Percentiles rank a stretch among this genome's conserved stretches.
phyloP scores from a whole-genome alignment of 2,329 filamentous ascomycete genomes.

The Xylaria sp. region DNA sequence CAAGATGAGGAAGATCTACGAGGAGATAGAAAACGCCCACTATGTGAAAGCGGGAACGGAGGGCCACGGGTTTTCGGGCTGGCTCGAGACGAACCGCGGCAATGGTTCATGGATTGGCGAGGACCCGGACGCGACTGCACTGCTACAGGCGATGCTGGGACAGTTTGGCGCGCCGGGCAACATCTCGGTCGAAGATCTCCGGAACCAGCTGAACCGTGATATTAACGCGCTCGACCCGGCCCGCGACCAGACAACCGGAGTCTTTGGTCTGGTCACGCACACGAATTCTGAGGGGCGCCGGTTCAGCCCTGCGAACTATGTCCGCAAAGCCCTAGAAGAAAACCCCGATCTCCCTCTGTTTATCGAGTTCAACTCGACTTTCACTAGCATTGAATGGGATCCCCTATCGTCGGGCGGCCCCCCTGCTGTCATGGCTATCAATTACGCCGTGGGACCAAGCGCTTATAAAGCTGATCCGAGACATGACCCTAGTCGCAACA shows the following conservation, averaged over 20 bases:
- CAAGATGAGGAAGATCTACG: conserved; percentile 45
- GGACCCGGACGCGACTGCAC: conserved; percentile 34
- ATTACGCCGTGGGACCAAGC: conserved; percentile 40
- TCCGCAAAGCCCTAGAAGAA: conserved; percentile 38
- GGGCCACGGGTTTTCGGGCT: conserved; percentile 46
- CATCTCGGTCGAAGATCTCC: conserved; percentile 38
- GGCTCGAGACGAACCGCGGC: conserved; percentile 43
- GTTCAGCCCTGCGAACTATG: conserved; percentile 41
- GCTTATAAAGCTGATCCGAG: conserved; percentile 43
- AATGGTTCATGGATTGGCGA: conserved; percentile 38
- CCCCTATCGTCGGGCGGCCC: conserved; percentile 35
- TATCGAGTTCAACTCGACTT: conserved; percentile 36
- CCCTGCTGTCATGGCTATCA: conserved; percentile 41
- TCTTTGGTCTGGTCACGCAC: conserved; percentile 43
- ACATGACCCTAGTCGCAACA: conserved; percentile 41
- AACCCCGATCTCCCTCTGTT: conserved; percentile 40
- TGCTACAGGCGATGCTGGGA: conserved; percentile 37
- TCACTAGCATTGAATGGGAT: conserved; percentile 43
- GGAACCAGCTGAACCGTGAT: conserved; percentile 39
- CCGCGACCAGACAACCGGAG: conserved; percentile 41
- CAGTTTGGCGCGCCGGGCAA: conserved; percentile 34
- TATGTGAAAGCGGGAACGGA: conserved; percentile 54
- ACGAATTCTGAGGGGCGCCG: conserved; percentile 35
- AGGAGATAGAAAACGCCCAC: conserved; percentile 44
- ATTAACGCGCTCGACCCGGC: conserved; percentile 39